phyloP scores from a whole-genome alignment of 2,329 filamentous ascomycete species.

The Malbranchea zuffiana region DNA sequence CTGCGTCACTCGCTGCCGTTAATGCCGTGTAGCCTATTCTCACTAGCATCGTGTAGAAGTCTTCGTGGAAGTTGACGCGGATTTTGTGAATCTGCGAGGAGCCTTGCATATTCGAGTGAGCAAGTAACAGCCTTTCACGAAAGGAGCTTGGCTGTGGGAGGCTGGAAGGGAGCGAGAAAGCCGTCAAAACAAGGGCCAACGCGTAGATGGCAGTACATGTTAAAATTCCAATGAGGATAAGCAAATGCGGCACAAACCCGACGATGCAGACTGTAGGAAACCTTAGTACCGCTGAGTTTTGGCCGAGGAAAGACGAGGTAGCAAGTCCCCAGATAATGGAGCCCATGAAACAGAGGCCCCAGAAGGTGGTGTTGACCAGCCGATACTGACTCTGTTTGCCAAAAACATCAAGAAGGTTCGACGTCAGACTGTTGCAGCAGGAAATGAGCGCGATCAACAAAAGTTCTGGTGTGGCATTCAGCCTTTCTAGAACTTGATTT shows the following conservation, averaged over 20 bases:
- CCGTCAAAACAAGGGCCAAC: constrained; percentile 64
- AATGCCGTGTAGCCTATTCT: constrained; percentile 79
- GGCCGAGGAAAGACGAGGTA: constrained; percentile 33
- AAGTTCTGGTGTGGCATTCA: constrained; percentile 84
- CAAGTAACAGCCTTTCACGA: constrained; percentile 53
- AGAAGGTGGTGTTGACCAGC: constrained; percentile 78
- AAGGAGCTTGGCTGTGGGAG: constrained; percentile 37
- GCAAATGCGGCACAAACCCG: constrained; percentile 86
- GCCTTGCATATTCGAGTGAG: constrained; percentile 84
- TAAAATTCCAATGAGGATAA: constrained; percentile 68
- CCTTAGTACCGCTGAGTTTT: constrained; percentile 54
- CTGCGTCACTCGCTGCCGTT: constrained; percentile 87
- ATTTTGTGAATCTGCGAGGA: constrained; percentile 76
- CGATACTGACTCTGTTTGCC: constrained; percentile 68
- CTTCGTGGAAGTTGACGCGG: constrained; percentile 73
- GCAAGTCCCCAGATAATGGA: constrained; percentile 69
- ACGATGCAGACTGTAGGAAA: constrained; percentile 94
- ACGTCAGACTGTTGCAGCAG: constrained; percentile 75
- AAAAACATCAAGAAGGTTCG: constrained; percentile 69
- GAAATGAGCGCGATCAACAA: constrained; percentile 81
- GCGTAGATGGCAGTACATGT: constrained; percentile 67
- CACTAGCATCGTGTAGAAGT: constrained; percentile 86
- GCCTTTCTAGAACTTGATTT: constrained; percentile 56
- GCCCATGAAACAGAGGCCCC: constrained; percentile 81
- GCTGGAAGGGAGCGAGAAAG: constrained; percentile 51